Evolutionary conservation across 1,139 yeast genomes (phyloP), one percentile per base, ranked within the genome.

Genomic region (Pichia sp.): DNA sequence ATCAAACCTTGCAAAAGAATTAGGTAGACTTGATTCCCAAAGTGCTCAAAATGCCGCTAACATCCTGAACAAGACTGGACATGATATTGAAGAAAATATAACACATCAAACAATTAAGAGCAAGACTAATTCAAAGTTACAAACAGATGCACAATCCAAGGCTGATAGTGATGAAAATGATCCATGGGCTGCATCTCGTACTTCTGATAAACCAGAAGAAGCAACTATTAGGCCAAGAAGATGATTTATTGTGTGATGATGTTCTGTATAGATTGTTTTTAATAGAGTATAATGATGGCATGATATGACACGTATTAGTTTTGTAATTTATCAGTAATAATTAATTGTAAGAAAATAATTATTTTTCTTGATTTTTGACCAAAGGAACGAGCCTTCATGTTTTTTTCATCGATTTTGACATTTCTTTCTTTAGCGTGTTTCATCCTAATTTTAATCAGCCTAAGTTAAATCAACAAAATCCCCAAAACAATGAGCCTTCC

Each of bases 1-100:
- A 3, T 48, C 55, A 16, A 62, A 60, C 45, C 49, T 63, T 47
- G 50, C 56, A 22, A 53, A 56, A 11, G 67, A 64, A 49, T 45
- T 64, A 28, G 42, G 58, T 2, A 62, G 60, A 42, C 22, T 57
- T 30, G 50, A 55, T 28, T 33, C 44, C 4, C 38, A 41, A 5
- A 39, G 42, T 22, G 51, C 52, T 4, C 18, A 47, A 36, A 39
- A 46, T 30, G 53, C 54, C 8, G 56, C 53, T 5, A 47, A 34
- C 28, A 22, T 44, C 3, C 27, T 50, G 29, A 48, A 51, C 19
- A 41, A 49, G n/a, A 33, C 51, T 1, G 54, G 52, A 7, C 34
- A 33, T 25, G 34, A 48, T 42, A 13, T 42, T 7, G 28, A 46
- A 16, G 27, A 47, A 14, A 25, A 7, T 4, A 19, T 49, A 5